A percentile compares a stretch with the other conserved stretches of the same genome.
phyloP scores from a whole-genome alignment of 768 basidiomycete genomes.

The Sistotremastrum suecicum region DNA sequence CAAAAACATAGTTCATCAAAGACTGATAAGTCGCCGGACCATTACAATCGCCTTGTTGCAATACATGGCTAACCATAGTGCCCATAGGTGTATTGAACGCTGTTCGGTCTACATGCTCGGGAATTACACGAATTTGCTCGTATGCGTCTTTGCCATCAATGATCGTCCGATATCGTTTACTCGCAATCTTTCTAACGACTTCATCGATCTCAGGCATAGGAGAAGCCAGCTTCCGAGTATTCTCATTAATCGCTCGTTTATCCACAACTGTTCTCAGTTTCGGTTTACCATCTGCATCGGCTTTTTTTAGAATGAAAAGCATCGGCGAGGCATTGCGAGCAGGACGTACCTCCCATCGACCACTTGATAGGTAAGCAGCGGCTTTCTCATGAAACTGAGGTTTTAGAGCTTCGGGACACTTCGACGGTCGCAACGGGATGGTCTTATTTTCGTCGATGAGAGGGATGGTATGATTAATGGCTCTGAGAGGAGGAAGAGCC shows the following conservation, averaged over 20 bases:
- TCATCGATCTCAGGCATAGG: constrained; percentile 16
- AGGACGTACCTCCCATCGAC: constrained; percentile 16
- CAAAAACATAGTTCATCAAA: constrained; percentile 19
- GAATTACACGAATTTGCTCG: constrained; percentile 14
- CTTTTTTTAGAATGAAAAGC: constrained; percentile 20
- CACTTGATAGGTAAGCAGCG: constrained; percentile 16
- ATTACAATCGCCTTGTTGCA: constrained; percentile 21
- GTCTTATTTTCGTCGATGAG: constrained; percentile 17
- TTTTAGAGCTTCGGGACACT: constrained; percentile 21
- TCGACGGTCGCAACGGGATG: constrained; percentile 21
- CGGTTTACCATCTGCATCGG: constrained; percentile 9
- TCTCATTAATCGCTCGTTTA: constrained; percentile 16
- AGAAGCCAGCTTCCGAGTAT: constrained; percentile 15
- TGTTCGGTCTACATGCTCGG: constrained; percentile 13
- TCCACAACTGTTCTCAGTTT: constrained; percentile 13
- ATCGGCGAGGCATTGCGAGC: constrained; percentile 19
- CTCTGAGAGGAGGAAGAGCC: constrained; percentile 14
- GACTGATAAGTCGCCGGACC: constrained; percentile 21
- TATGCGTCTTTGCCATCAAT: constrained; percentile 4
- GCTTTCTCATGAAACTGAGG: constrained; percentile 15
- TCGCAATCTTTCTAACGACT: constrained; percentile 12
- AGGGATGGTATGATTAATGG: constrained; percentile 23
- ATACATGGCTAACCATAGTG: constrained; percentile 17
- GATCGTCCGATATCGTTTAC: constrained; percentile 7
- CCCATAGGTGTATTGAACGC: constrained; percentile 18